phyloP scores from a whole-genome alignment of 192 early-diverging fungal species.

The Podila horticola region DNA sequence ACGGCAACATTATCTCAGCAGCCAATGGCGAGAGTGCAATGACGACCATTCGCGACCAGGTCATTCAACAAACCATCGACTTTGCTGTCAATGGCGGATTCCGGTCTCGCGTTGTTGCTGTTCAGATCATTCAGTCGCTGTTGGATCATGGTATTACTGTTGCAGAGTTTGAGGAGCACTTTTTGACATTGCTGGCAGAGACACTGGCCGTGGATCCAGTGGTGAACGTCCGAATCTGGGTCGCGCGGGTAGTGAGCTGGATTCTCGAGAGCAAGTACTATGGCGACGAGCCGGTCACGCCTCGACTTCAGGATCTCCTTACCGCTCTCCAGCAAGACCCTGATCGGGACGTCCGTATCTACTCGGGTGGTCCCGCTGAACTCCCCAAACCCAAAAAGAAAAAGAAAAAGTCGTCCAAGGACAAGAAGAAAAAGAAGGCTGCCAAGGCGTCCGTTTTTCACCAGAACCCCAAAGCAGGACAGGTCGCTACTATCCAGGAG shows the following conservation, averaged over 20 bases:
- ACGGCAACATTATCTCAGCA: no score
- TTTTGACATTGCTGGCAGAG: slow-evolving; percentile 67
- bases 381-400: slow-evolving; percentile 45
- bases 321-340: slow-evolving; percentile 23
- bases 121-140: slow-evolving; percentile 76
- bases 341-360: slow-evolving; percentile 43
- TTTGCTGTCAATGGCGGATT: slow-evolving; percentile 46
- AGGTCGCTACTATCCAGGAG: slow-evolving; percentile 15
- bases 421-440: slow-evolving; percentile 22
- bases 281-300: slow-evolving; percentile 21
- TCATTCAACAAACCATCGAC: slow-evolving; percentile 26
- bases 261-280: slow-evolving; percentile 47
- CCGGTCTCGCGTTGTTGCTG: slow-evolving; percentile 46
- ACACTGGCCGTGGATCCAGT: slow-evolving; percentile 69
- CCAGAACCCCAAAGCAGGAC: slow-evolving; percentile 33
- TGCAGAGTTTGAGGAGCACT: slow-evolving; percentile 74
- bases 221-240: slow-evolving; percentile 78
- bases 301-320: slow-evolving; percentile 11
- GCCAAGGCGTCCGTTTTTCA: slow-evolving; percentile 29
- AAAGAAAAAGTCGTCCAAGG: slow-evolving; percentile 29
- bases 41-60: slow-evolving; percentile 35
- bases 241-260: slow-evolving; percentile 63
- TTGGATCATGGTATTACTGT: slow-evolving; percentile 68
- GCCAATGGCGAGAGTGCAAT: background rate
- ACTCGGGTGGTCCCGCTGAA: slow-evolving; percentile 37